Conservation (phyloP, 208 protist genomes). For the Naegleria lovaniensis region DNA sequence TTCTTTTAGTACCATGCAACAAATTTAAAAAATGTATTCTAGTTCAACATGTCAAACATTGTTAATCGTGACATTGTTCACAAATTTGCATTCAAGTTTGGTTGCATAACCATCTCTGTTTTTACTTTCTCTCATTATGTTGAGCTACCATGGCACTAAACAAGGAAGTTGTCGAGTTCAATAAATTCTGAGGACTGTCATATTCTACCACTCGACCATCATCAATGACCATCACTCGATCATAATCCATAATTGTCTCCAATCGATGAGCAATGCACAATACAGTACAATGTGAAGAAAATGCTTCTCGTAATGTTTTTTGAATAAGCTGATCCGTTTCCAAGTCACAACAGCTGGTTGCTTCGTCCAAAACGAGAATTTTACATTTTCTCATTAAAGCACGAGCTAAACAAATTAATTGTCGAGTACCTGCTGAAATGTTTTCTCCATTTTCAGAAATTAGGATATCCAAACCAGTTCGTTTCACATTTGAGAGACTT, state of each 20-base stretch:
- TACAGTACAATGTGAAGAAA: conserved; percentile 28
- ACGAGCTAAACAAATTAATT: conserved; percentile 36
- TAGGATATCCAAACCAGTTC: conserved; percentile 30
- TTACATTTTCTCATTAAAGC: conserved; percentile 32
- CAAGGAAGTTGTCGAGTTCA: not conserved
- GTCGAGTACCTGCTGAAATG: conserved; percentile 44
- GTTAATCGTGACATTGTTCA: too few relatives aligned
- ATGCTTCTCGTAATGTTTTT: conserved; percentile 17
- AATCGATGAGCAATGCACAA: conserved; percentile 36
- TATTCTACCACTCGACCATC: conserved; percentile 53
- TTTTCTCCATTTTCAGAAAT: conserved; percentile 48
- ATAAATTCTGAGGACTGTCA: conserved; percentile 41
- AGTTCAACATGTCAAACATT: too few relatives aligned
- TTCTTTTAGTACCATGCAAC: too few relatives aligned
- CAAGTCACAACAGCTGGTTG: conserved; percentile 36
- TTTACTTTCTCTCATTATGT: not conserved
- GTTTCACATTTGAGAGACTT: conserved; percentile 56
- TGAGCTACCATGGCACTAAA: not conserved
- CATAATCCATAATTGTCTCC: conserved; percentile 42
- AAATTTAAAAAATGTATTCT: too few relatives aligned
- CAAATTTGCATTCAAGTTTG: too few relatives aligned
- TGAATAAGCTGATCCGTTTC: conserved; percentile 36
- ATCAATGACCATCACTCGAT: conserved; percentile 53
- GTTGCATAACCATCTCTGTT: not conserved
- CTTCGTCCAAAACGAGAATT: conserved; percentile 43